Evolutionary conservation across 164 flowering plant species (phyloP).

Genomic region (Saururus chinensis): DNA sequence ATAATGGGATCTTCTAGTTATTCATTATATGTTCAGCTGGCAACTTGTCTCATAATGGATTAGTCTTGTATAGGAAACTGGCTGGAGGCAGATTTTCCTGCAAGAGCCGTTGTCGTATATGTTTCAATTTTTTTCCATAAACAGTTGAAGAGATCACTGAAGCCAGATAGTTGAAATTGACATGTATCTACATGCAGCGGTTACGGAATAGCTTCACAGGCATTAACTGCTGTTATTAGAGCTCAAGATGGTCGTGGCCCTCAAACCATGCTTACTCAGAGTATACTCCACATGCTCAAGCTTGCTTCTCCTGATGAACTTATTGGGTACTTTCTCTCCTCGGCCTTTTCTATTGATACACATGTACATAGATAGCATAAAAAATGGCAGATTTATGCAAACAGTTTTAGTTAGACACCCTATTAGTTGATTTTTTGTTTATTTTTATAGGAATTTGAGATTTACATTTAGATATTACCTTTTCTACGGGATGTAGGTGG

Average conservation of each 20-base stretch:
- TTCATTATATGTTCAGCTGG: no score
- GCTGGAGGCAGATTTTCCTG: no score
- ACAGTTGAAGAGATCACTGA: not conserved
- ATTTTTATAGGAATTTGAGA: no score
- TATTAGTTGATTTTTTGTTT: no score
- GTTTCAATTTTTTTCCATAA: not conserved
- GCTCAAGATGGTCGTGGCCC: conserved; percentile 98
- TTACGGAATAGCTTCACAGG: conserved; percentile 92
- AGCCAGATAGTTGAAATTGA: not conserved
- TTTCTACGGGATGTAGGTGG: conserved; percentile 46
- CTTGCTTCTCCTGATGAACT: conserved; percentile 91
- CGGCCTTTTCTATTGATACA: no score
- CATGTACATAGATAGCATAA: no score
- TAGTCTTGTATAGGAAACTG: no score
- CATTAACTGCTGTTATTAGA: conserved; percentile 72
- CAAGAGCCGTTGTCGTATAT: not conserved
- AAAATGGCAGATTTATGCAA: no score
- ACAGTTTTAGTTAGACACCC: no score
- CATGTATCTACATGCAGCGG: conserved; percentile 42
- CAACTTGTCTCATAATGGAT: no score
- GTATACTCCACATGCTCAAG: conserved; percentile 41
- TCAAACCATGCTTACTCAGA: conserved; percentile 52
- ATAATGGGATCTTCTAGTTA: no score
- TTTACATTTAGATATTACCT: not conserved
- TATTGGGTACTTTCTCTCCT: conserved; percentile 50